Evolutionary conservation across 2,329 filamentous ascomycete genomes (phyloP).

Genomic region (Monilinia polystroma): DNA sequence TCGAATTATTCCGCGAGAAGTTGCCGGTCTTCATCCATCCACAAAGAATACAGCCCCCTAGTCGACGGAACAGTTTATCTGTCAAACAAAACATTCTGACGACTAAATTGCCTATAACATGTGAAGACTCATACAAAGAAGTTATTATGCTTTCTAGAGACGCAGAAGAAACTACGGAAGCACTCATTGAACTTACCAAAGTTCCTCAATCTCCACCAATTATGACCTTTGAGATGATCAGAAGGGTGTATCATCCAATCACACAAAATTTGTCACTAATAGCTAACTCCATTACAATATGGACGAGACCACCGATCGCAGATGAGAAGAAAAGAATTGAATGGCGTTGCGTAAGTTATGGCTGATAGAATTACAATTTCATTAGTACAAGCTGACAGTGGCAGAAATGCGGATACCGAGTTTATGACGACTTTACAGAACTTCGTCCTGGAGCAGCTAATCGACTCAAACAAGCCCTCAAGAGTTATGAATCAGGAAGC

Average conservation of each 20-base stretch:
- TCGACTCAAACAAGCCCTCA: conserved; percentile 2
- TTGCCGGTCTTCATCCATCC: conserved; percentile 22
- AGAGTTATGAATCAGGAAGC: background rate
- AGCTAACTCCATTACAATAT: background rate
- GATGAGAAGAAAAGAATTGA: conserved; percentile 23
- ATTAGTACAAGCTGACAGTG: background rate
- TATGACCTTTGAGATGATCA: background rate
- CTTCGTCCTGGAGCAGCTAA: conserved; percentile 17
- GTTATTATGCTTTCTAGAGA: background rate
- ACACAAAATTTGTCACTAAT: background rate
- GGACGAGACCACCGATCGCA: conserved; percentile 6
- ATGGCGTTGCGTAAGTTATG: conserved; percentile 20
- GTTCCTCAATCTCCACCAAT: background rate
- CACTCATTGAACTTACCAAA: background rate
- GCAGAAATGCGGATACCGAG: conserved; percentile 26
- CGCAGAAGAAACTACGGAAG: background rate
- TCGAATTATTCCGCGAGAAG: conserved; percentile 17
- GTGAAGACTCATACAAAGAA: background rate
- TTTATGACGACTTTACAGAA: conserved; percentile 29
- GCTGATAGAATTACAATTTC: background rate
- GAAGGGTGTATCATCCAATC: background rate
- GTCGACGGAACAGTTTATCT: conserved; percentile 1
- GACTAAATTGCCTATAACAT: background rate
- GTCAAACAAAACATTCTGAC: background rate
- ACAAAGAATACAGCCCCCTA: background rate